Base-by-base conservation (phyloP, 108 stramenopile species). In the Discostella stelligeroides region DNA sequence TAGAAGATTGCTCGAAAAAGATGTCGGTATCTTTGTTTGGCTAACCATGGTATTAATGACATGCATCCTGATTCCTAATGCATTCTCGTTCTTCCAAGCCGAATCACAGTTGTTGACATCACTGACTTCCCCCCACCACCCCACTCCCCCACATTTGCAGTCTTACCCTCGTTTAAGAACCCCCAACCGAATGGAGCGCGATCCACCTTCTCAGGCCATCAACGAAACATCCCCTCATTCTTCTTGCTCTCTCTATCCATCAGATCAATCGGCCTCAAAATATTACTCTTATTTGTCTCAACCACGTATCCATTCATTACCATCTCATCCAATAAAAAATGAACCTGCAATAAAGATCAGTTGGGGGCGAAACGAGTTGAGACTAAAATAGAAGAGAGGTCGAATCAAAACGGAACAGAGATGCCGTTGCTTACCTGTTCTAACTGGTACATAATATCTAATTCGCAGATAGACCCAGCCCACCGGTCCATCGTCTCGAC, bases 391-490 rank as follows among this genome's bases (percentile, higher is more conserved):
- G 12, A 10, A 42, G 7, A 12, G n/a, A n/a, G n/a, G n/a, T n/a
- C n/a, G n/a, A n/a, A n/a, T n/a, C n/a, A n/a, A n/a, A n/a, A n/a
- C n/a, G n/a, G n/a, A n/a, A n/a, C n/a, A n/a, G n/a, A n/a, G n/a
- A n/a, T n/a, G n/a, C n/a, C n/a, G n/a, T n/a, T n/a, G n/a, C n/a
- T n/a, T n/a, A n/a, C n/a, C 68, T 96, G 89, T 73, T 98, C 95
- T 61, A 98, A 58, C 68, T 97, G 95, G 77, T 97, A 98, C 95
- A 98, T 98, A 60, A 98, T 96, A 77, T 98, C 97, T 49, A 98
- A 85, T 71, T 96, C 94, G 63, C 95, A 96, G 75, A 92, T 90
- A 9, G 80, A 82, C 17, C 86, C 88, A 24, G 88, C 87, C 89
- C 88, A 92, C 49, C 85, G 84, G 80, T 95, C 96, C 84, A 95